Evolutionary conservation across 192 early-diverging fungal species (phyloP).

Genomic region (Jimgerdemannia lactiflua): DNA sequence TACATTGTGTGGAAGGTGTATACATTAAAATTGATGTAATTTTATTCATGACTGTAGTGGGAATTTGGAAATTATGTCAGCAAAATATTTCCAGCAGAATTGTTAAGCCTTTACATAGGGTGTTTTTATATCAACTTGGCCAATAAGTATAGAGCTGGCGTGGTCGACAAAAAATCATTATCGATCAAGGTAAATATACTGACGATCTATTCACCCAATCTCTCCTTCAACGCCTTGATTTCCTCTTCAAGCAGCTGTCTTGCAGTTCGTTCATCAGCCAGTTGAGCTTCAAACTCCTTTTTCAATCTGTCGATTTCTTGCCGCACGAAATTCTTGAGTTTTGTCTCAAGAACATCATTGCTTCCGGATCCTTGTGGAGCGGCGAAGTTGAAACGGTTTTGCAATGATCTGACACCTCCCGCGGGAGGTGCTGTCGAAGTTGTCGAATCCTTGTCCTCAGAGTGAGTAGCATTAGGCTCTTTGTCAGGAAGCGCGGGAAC

Average conservation of each 20-base stretch:
- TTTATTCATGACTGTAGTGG: too few relatives aligned
- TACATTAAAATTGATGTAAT: too few relatives aligned
- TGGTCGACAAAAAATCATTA: too few relatives aligned
- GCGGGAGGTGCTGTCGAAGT: conserved; percentile 11
- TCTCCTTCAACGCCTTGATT: conserved; percentile 12
- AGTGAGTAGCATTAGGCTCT: background rate
- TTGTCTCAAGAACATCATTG: conserved; percentile 38
- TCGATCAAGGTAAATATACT: too few relatives aligned
- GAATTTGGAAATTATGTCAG: too few relatives aligned
- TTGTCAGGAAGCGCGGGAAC: conserved; percentile 18
- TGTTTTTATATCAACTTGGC: too few relatives aligned
- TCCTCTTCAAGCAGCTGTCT: conserved; percentile 23
- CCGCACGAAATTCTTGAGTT: conserved; percentile 28
- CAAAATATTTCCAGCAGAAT: too few relatives aligned
- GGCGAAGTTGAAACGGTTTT: conserved; percentile 25
- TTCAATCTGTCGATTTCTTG: conserved; percentile 30
- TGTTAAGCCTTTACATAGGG: too few relatives aligned
- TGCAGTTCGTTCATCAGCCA: conserved; percentile 24
- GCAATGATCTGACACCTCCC: conserved; percentile 24
- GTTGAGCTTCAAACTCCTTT: conserved; percentile 23
- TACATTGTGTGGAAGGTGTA: too few relatives aligned
- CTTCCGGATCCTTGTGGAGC: conserved; percentile 11
- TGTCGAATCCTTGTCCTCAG: conserved; percentile 14
- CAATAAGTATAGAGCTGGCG: too few relatives aligned
- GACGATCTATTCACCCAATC: too few relatives aligned